Conservation (phyloP, 192 early-diverging fungal species). For the Podila verticillata region DNA sequence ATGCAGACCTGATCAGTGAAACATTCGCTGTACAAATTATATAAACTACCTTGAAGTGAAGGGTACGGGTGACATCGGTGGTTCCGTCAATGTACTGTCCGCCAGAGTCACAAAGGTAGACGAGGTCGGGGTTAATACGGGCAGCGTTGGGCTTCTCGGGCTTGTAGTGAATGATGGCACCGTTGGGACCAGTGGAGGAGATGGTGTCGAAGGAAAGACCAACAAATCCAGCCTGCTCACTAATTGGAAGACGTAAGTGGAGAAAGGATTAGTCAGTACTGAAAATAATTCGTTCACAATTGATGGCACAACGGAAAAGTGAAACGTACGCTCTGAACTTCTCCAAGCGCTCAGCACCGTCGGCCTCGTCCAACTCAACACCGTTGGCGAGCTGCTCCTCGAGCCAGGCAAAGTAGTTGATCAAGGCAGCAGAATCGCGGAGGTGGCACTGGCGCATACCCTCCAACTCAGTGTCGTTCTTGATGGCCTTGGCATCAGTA, state of each 20-base stretch:
- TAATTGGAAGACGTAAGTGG: conserved; percentile 9
- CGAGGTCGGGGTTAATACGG: conserved; percentile 73
- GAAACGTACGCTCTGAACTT: conserved; percentile 65
- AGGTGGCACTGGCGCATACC: conserved; percentile 94
- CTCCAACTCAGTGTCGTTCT: conserved; percentile 89
- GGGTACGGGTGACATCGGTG: conserved; percentile 96
- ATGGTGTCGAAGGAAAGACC: conserved; percentile 98
- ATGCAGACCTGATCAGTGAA: too few species aligned
- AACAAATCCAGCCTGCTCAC: conserved; percentile 81
- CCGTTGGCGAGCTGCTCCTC: conserved; percentile 86
- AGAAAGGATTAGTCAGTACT: conserved; percentile 2
- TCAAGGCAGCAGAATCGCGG: conserved; percentile 89
- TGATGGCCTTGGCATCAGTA: conserved; percentile 87
- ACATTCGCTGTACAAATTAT: too few species aligned
- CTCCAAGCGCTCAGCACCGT: conserved; percentile 88
- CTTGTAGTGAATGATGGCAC: conserved; percentile 97
- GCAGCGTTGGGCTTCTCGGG: conserved; percentile 85
- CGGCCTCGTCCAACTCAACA: conserved; percentile 81
- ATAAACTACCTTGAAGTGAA: conserved; percentile 95
- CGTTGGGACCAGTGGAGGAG: conserved; percentile 95
- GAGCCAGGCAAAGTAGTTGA: conserved; percentile 89
- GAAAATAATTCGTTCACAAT: background rate
- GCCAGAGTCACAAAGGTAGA: conserved; percentile 97
- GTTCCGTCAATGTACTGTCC: conserved; percentile 97
- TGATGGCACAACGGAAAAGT: background rate